Base-by-base conservation (phyloP, 2,329 filamentous ascomycete genomes). In the Aspergillus sp. region DNA sequence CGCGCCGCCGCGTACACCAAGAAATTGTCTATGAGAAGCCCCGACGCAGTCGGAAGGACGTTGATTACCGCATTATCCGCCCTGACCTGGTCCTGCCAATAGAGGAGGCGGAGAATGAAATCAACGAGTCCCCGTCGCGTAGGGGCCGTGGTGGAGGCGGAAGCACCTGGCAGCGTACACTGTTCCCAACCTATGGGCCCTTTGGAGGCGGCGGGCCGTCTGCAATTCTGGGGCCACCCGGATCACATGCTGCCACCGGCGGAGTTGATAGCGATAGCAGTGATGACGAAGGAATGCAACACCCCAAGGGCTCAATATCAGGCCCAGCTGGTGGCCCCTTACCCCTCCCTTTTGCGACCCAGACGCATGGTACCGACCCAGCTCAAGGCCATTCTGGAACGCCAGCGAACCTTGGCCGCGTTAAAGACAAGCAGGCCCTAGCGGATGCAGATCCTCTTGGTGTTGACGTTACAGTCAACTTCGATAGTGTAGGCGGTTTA, bases 361-460 rank as follows among this genome's bases (percentile, higher is more conserved):
- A 87, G 69, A 74, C 82, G 42, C 82, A 84, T 64, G 82, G 81
- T 58, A 76, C 78, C 44, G 86, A 89, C 64, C 73, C 83, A 17
- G 75, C 81, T 26, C 83, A 81, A 66, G 77, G 78, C 7, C 70
- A 79, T 47, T 81, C 83, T 24, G 86, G 85, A 13, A 87, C 85
- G 11, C 85, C 91, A 4, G 89, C 90, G 9, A 95, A 96, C 64
- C 86, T 98, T 38, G 95, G 95, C 63, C 97, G 93, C 75, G 83
- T 98, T 67, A 97, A 96, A 77, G 93, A 96, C 70, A 90, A 89
- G 69, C 96, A 96, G 71, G 88, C 91, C 4, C 83, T 97, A 48
- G 93, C 93, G 20, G 95, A 99, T 77, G 91, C 93, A 3, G 95
- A 98, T 70, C 95, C 95, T 44, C 83, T 99, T 3, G 95, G 95